Evolutionary conservation across 2,329 filamentous ascomycete species (phyloP), one percentile per base, ranked within the genome.

Genomic region (Botrytis fragariae): DNA sequence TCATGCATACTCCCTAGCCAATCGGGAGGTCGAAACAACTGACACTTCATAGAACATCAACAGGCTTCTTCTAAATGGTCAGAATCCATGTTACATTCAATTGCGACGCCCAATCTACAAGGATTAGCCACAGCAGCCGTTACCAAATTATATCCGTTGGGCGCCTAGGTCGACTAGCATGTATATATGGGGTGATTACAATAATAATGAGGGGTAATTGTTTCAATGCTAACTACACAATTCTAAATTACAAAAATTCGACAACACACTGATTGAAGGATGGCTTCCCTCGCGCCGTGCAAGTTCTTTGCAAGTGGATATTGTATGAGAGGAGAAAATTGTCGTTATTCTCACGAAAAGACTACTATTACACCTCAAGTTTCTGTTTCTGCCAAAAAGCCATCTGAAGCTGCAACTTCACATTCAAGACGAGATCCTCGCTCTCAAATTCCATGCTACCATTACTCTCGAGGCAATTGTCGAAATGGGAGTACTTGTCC

Each of bases 401-500:
- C 20, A 68, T 51, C 44, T 12, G 29, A n/a, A 35, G 29, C 12
- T 22, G 5, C 10, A 51, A 20, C 29, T 16, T 32, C 14, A 25
- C 12, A 16, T 29, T 54, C 44, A 68, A 68, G 2, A 10, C 29
- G 35, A 68, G 44, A 48, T 16, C 25, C 44, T 48, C 64, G 64
- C 42, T 68, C 64, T 8, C 29, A 35, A 9, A 35, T 68, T n/a
- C 57, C 74, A 51, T 77, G 75, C 74, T 75, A 51, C 20, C 76
- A 74, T 67, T 74, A 75, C 73, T 57, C 72, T 54, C 71, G 63
- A 62, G 77, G 77, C 25, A 61, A 61, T 35, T 77, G 77, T 70
- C 68, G 72, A 35, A 76, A 75, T 44, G 77, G 73, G 35, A 65
- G 64, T 63, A 54, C 51, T 32, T 78, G 77, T 22, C 64, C 64